Base-by-base conservation (phyloP, 306 rosid species). In the Acacia crassicarpa region DNA sequence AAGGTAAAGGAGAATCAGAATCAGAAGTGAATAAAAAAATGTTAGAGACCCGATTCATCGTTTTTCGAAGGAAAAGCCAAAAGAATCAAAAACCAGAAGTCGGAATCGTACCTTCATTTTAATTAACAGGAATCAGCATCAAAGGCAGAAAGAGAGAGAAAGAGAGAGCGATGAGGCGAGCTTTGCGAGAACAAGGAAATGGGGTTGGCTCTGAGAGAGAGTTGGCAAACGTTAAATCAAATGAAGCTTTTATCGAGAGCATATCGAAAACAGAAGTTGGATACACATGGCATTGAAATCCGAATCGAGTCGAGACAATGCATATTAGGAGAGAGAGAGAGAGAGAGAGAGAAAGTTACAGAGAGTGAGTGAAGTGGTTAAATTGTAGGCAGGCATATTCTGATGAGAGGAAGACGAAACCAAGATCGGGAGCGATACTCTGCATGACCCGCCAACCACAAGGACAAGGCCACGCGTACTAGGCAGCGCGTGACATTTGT, bases 51-150 rank as follows among this genome's bases (percentile, higher is more conserved):
- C 14, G 43, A 77, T 63, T 40, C 2, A 53, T 25, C 67, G 48
- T 17, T 14, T 16, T 61, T 20, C 78, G 33, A 67, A 61, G 66
- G 22, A 73, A 59, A 62, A 71, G 25, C 13, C 6, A 41, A 3
- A 25, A 81, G 62, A 78, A 83, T 58, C 62, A 79, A 75, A 80
- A 80, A 77, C 15, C 20, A 51, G 82, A 83, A 80, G 87, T 22
- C 46, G 78, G 81, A 51, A 83, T 38, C 84, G 82, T 80, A 93
- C 98, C 98, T 93, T 93, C 98, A 93, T 91, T 81, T 80, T 25
- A 46, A 54, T 70, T n/a, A 58, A 44, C 67, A 74, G 78, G 62
- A 80, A 59, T 58, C 63, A 9, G 82, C 41, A 84, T 73, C 79
- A 86, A 72, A 38, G 38, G 51, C 59, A 66, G 72, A 59, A 25